Evolutionary conservation across 306 rosid species (phyloP).

Genomic region (apple (Malus domestica)): ASM211411v1 NC_041793.1:40777501-40778000

Average conservation of each 20-base stretch:
- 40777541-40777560: conserved; percentile 69
- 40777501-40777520: conserved; percentile 67
- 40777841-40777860: conserved; percentile 63
- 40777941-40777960: conserved; percentile 87
- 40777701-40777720: conserved; percentile 57
- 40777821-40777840: conserved; percentile 57
- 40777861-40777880: conserved; percentile 56
- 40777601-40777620: conserved; percentile 66
- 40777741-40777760: conserved; percentile 75
- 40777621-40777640: conserved; percentile 54
- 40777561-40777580: conserved; percentile 84
- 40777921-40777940: conserved; percentile 86
- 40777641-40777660: conserved; percentile 60
- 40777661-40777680: conserved; percentile 72
- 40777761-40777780: conserved; percentile 79
- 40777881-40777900: conserved; percentile 73
- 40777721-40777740: conserved; percentile 67
- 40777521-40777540: conserved; percentile 70
- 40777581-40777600: conserved; percentile 85
- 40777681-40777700: conserved; percentile 84
- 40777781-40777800: conserved; percentile 58
- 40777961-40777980: conserved; percentile 76
- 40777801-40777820: conserved; percentile 69
- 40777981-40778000: conserved; percentile 83
- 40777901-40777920: conserved; percentile 74